These are phyloP conservation scores for Aspergillus pseudotamarii DNA, from an alignment of 2,329 filamentous ascomycete genomes.

Conservation along the genomic window DNA sequence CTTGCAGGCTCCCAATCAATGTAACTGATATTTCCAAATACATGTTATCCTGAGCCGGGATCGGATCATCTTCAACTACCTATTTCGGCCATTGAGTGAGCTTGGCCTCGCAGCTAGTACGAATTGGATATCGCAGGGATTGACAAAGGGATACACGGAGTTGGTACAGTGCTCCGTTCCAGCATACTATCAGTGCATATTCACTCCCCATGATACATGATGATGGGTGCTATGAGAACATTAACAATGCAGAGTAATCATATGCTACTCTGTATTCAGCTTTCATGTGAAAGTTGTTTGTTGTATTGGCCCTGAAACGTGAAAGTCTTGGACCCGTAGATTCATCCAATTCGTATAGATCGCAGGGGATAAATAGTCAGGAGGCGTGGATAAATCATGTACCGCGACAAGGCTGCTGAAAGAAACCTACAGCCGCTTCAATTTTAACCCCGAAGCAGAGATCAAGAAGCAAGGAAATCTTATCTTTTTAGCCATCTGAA, in stretches of 20 bases:
- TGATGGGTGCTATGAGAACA: neutral
- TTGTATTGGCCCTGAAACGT: neutral
- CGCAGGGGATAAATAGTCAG: constrained; percentile 10
- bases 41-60: neutral
- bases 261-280: constrained; percentile 3
- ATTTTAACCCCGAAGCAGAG: neutral
- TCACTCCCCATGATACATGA: neutral
- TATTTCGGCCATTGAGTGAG: neutral
- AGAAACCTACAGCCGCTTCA: neutral
- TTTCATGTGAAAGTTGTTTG: constrained; percentile 13
- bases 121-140: neutral
- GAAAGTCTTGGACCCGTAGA: neutral
- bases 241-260: neutral
- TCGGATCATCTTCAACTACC: neutral
- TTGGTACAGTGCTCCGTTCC: neutral
- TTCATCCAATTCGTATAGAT: neutral
- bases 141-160: neutral
- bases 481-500: neutral
- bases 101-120: neutral
- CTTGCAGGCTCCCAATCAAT: neutral
- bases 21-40: neutral
- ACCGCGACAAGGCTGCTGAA: constrained; percentile 13
- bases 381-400: constrained; percentile 22
- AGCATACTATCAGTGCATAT: neutral
- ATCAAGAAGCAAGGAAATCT: neutral